These are phyloP conservation scores for Stachybotrys elegans DNA, from an alignment of 2,329 filamentous ascomycete genomes.

Conservation along the genomic window DNA sequence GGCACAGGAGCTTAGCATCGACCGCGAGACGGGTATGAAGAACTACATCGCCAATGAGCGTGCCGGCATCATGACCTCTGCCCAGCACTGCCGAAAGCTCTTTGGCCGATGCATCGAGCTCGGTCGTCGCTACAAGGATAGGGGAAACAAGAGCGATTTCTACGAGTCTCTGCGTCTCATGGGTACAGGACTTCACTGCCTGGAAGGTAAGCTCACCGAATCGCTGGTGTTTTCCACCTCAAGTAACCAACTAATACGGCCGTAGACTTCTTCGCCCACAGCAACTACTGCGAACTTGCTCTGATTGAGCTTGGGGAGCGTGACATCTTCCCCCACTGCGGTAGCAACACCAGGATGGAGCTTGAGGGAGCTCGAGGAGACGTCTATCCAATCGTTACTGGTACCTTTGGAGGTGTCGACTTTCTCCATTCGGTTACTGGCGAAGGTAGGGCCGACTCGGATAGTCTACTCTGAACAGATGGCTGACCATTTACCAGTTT, in stretches of 20 bases:
- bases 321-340: conserved; percentile 83
- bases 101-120: conserved; percentile 72
- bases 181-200: conserved; percentile 83
- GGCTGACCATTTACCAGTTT: conserved; percentile 44
- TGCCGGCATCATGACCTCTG: conserved; percentile 74
- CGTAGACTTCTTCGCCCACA: conserved; percentile 88
- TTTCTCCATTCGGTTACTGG: conserved; percentile 84
- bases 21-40: conserved; percentile 74
- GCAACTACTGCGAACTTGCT: conserved; percentile 86
- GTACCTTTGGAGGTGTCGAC: conserved; percentile 91
- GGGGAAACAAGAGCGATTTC: conserved; percentile 62
- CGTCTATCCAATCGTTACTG: conserved; percentile 81
- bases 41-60: conserved; percentile 91
- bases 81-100: conserved; percentile 68
- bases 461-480: neutral
- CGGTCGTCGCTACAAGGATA: conserved; percentile 63
- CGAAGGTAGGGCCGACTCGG: conserved; percentile 39
- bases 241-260: too few relatives aligned
- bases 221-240: neutral
- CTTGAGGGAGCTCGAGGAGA: conserved; percentile 59
- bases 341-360: conserved; percentile 64
- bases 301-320: conserved; percentile 80
- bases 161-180: conserved; percentile 82
- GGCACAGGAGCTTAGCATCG: conserved; percentile 69
- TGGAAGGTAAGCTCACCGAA: conserved; percentile 56